Conservation (phyloP, 2,329 filamentous ascomycete species). For the Cordyceps cateniannulata region DNA sequence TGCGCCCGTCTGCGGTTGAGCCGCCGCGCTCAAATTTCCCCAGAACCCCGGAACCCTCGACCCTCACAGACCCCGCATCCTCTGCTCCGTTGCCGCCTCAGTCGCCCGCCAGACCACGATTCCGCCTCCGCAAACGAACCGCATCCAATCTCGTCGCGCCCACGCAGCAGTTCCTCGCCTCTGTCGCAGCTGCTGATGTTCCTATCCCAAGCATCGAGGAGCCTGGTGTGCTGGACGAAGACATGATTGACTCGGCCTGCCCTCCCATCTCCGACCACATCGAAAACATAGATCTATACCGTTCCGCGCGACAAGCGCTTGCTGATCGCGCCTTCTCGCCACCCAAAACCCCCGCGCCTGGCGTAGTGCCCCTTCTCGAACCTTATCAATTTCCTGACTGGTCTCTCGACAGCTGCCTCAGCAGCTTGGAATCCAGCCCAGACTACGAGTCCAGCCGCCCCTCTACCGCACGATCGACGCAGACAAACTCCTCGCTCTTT, state of each 20-base stretch:
- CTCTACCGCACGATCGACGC: conserved; percentile 53
- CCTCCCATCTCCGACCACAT: conserved; percentile 20
- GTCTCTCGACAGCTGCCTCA: conserved; percentile 51
- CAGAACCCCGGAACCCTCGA: conserved; percentile 44
- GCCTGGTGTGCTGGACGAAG: conserved; percentile 39
- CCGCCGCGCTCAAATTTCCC: conserved; percentile 32
- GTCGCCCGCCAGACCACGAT: conserved; percentile 45
- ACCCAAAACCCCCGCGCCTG: conserved; percentile 54
- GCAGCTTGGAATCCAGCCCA: conserved; percentile 51
- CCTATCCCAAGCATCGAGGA: conserved; percentile 60
- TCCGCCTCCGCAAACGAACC: conserved; percentile 50
- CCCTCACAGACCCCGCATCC: conserved; percentile 24
- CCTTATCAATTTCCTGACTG: conserved; percentile 49
- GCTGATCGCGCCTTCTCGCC: conserved; percentile 41
- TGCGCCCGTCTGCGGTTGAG: conserved; percentile 40
- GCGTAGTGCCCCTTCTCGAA: conserved; percentile 35
- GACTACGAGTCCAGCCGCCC: conserved; percentile 55
- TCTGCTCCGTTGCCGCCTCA: conserved; percentile 20
- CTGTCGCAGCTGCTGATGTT: conserved; percentile 57
- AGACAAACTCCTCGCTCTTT: conserved; percentile 51
- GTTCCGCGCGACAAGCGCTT: conserved; percentile 24
- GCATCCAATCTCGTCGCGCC: conserved; percentile 48
- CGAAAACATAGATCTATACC: conserved; percentile 22
- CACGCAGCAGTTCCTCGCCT: conserved; percentile 61
- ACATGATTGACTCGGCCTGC: conserved; percentile 34